A percentile compares a stretch with the other conserved stretches of the same genome.
These are phyloP conservation scores for Irpex lacteus DNA, from an alignment of 1,284 basidiomycete genomes.

Conservation along the genomic window DNA sequence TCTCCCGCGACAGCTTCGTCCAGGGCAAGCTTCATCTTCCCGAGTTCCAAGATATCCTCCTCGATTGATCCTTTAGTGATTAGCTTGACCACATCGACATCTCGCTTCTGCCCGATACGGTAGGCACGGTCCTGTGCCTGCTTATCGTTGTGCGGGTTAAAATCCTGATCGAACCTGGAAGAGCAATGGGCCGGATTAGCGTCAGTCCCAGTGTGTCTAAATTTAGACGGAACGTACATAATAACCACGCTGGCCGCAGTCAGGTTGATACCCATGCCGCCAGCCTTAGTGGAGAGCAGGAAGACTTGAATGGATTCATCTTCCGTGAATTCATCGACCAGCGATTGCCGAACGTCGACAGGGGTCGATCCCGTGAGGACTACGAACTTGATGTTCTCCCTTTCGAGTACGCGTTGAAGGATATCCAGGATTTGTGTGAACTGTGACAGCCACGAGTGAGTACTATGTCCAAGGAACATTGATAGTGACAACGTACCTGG, in stretches of 20 bases:
- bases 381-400: slow-evolving; percentile 76
- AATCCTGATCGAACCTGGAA: slow-evolving; percentile 92
- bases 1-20: slow-evolving; percentile 90
- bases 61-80: slow-evolving; percentile 93
- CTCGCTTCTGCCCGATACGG: slow-evolving; percentile 92
- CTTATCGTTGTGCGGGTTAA: slow-evolving; percentile 90
- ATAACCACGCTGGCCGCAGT: slow-evolving; percentile 93
- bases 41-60: slow-evolving; percentile 92
- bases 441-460: slow-evolving; percentile 35
- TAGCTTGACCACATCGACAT: slow-evolving; percentile 93
- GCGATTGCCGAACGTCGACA: slow-evolving; percentile 88
- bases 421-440: slow-evolving; percentile 97
- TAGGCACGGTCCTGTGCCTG: slow-evolving; percentile 98
- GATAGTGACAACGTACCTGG: slow-evolving; percentile 52
- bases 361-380: slow-evolving; percentile 94
- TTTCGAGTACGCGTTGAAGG: slow-evolving; percentile 81
- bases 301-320: slow-evolving; percentile 91
- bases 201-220: too few relatives aligned
- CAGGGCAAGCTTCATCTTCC: slow-evolving; percentile 85
- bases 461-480: not conserved
- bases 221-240: slow-evolving; percentile 49
- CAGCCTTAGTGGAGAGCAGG: slow-evolving; percentile 94
- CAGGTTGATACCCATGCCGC: slow-evolving; percentile 89
- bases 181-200: too few relatives aligned
- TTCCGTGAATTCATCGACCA: slow-evolving; percentile 98